Evolutionary conservation across 1,284 basidiomycete species (phyloP).

Genomic region (Puccinia novopanici): DNA sequence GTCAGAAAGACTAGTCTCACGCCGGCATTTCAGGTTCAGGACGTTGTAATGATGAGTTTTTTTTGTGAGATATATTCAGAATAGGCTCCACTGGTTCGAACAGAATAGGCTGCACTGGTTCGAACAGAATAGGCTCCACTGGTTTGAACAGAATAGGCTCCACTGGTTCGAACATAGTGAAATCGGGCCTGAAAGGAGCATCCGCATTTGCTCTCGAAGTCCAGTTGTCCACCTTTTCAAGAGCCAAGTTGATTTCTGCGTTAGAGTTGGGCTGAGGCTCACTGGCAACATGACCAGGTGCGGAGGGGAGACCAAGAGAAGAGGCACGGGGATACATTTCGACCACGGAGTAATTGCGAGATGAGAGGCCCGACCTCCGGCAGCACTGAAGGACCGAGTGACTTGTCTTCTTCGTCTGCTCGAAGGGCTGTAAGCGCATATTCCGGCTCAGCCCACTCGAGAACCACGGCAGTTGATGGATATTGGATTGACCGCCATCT

Average conservation of each 20-base stretch:
- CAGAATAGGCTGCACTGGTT: no score
- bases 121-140: no score
- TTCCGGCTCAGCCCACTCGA: background rate
- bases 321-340: no score
- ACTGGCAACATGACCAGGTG: no score
- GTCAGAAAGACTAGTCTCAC: conserved; percentile 22
- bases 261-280: no score
- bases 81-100: no score
- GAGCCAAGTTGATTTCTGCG: background rate
- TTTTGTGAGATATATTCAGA: background rate
- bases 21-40: conserved; percentile 3
- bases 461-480: no score
- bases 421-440: background rate
- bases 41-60: background rate
- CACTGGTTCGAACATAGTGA: conserved; percentile 41
- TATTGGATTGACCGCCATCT: no score
- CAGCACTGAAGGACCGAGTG: background rate
- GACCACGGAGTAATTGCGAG: background rate
- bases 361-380: background rate
- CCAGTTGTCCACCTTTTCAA: conserved; percentile 48
- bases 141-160: no score
- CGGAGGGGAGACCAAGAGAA: conserved; percentile 62
- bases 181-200: no score
- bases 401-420: background rate
- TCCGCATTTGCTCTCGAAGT: conserved; percentile 25